These are phyloP conservation scores for Acanthamoeba culbertsoni DNA, from an alignment of 208 protist genomes.

Conservation along the genomic window DNA sequence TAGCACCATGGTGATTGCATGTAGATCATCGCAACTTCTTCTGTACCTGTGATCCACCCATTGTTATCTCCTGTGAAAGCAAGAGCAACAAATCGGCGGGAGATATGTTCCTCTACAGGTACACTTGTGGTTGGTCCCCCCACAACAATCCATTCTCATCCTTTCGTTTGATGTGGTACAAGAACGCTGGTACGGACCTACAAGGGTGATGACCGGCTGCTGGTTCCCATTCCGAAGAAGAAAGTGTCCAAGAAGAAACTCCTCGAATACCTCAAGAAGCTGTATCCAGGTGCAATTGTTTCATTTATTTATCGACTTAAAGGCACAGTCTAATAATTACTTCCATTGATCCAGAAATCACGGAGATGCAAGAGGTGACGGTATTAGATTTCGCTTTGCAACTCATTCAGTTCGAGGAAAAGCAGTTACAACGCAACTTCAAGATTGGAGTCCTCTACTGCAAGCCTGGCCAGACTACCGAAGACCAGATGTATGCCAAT, in stretches of 20 bases:
- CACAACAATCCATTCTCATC: background rate
- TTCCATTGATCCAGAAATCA: no score
- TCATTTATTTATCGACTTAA: no score
- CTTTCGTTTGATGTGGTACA: background rate
- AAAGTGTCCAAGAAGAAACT: no score
- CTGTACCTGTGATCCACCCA: background rate
- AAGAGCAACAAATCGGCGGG: background rate
- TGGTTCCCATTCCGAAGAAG: background rate
- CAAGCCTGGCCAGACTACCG: background rate
- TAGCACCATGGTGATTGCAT: background rate
- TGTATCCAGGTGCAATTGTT: no score
- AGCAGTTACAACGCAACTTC: background rate
- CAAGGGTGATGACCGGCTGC: background rate
- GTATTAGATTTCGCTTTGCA: background rate
- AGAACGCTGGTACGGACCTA: background rate
- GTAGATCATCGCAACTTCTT: background rate
- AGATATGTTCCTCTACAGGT: background rate
- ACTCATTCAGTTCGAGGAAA: background rate
- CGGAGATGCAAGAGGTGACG: background rate
- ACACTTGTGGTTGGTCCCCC: no score
- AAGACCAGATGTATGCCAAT: constrained; percentile 23
- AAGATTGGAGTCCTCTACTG: constrained; percentile 26
- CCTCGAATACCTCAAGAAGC: background rate
- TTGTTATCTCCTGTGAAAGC: background rate
- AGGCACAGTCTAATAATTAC: no score